Base-by-base conservation (phyloP, 78 protist genomes). In the Protostelium mycophagum region DNA sequence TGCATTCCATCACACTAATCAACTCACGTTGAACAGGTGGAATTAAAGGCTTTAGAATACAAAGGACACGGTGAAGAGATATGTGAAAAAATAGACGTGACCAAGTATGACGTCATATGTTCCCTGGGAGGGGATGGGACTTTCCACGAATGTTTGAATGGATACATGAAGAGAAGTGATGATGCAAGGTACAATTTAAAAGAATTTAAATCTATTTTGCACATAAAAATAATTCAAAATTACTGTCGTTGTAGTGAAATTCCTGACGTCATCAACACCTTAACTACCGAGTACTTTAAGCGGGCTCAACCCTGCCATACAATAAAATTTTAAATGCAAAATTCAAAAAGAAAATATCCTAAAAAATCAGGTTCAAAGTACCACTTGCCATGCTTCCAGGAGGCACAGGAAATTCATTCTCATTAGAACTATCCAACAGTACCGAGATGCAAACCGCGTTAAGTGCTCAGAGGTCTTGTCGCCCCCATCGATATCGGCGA, bases 91-190 rank as follows among this genome's bases (percentile, higher is more conserved):
- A 38, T 92, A 1, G 94, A 92, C 84, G 84, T 92, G 31, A 51
- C 91, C n/a, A 86, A 38, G 31, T 51, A 90, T 0, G 94, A 92
- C 73, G 94, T 89, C 35, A 38, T 92, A 36, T 92, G 94, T 83
- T 86, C 87, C 38, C 91, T 93, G 25, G 95, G 95, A 35, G 95
- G 95, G 38, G 95, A 93, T 29, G 95, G 95, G 36, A 90, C 93
- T 0, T 88, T 93, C 23, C 95, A 93, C 63, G 95, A 93, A 28
- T 91, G 91, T 1, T 90, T 93, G 38, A 93, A 93, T 16, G 95
- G 95, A 51, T 89, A 89, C 38, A 93, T 93, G 95, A 51, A 51
- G 31, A 5, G 73, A 25, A 25, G 31, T 25, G 73, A 51, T 16
- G 73, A 51, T 51, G 73, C 73, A 5, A 51, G 73, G 73, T 51